Percentiles rank a stretch among this genome's conserved stretches.
Evolutionary conservation across 1,284 basidiomycete species (phyloP).

Genomic region (Phaffia rhodozyma): DNA sequence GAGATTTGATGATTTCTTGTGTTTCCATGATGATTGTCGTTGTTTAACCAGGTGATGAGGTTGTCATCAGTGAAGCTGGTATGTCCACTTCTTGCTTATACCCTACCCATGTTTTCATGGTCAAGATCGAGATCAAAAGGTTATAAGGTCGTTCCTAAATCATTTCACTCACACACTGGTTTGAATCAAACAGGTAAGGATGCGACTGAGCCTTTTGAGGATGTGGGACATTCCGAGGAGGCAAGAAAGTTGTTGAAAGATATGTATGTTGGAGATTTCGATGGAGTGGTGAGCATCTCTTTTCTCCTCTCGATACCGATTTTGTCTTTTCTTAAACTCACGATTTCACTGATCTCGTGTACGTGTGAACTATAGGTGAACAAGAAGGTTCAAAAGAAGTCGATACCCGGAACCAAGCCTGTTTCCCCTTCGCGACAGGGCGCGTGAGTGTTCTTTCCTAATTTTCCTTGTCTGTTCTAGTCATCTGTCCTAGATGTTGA

Average conservation of each 20-base stretch:
- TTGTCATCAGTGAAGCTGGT: constrained; percentile 85
- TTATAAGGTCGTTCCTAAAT: background rate
- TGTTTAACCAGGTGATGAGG: constrained; percentile 85
- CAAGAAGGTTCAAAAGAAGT: constrained; percentile 15
- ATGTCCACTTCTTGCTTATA: constrained; percentile 35
- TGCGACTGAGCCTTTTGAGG: constrained; percentile 97
- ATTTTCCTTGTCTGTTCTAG: background rate
- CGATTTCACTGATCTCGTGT: background rate
- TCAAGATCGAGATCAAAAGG: background rate
- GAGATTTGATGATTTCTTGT: no score
- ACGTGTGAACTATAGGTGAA: background rate
- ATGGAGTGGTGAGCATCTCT: constrained; percentile 41
- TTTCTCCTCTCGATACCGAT: background rate
- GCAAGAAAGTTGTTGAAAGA: constrained; percentile 73
- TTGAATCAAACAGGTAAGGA: constrained; percentile 40
- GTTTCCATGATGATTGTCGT: no score
- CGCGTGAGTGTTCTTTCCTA: constrained; percentile 11
- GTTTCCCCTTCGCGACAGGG: constrained; percentile 21
- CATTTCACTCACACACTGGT: background rate
- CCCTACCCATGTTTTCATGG: background rate
- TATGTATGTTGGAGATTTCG: constrained; percentile 68
- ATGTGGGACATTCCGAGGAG: constrained; percentile 98
- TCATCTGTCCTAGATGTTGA: background rate
- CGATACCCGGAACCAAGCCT: constrained; percentile 17
- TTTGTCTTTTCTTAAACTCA: background rate